These are phyloP conservation scores for Trichocomaceae sp. DNA, from an alignment of 2,329 filamentous ascomycete species.

Conservation along the genomic window DNA sequence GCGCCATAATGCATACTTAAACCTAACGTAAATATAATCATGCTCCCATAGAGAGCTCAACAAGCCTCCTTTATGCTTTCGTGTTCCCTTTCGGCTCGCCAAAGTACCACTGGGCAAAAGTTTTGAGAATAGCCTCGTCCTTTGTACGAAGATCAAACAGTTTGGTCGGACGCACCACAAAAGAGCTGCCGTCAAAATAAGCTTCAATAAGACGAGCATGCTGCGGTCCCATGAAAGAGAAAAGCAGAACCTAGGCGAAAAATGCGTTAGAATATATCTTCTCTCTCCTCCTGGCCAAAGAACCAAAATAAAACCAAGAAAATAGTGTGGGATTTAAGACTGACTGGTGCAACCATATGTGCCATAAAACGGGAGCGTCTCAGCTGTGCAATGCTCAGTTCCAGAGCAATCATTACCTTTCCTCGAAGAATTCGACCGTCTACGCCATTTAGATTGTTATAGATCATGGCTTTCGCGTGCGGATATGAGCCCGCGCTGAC, in stretches of 20 bases:
- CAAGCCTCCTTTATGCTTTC: background rate
- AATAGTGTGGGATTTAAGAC: background rate
- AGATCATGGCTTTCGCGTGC: constrained; percentile 16
- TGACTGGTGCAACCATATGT: constrained; percentile 15
- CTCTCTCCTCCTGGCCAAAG: too few relatives aligned
- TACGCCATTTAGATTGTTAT: constrained; percentile 14
- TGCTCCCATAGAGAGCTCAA: too few relatives aligned
- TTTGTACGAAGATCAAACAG: constrained; percentile 14
- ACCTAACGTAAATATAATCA: too few relatives aligned
- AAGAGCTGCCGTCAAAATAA: constrained; percentile 11
- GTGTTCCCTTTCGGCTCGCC: constrained; percentile 11
- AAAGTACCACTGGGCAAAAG: constrained; percentile 14
- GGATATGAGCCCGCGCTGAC: constrained; percentile 2
- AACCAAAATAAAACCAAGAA: background rate
- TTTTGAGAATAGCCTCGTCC: constrained; percentile 9
- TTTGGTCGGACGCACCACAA: constrained; percentile 15
- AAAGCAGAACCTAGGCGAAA: constrained; percentile 13
- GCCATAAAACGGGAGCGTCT: constrained; percentile 8
- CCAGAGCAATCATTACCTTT: constrained; percentile 13
- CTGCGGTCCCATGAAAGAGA: constrained; percentile 16
- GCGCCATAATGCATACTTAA: too few relatives aligned
- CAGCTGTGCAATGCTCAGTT: constrained; percentile 15
- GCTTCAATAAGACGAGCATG: constrained; percentile 15
- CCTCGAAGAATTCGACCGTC: constrained; percentile 15
- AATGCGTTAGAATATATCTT: background rate